Base-by-base conservation (phyloP, 1,284 basidiomycete species). In the Trichosporon faecale region DNA sequence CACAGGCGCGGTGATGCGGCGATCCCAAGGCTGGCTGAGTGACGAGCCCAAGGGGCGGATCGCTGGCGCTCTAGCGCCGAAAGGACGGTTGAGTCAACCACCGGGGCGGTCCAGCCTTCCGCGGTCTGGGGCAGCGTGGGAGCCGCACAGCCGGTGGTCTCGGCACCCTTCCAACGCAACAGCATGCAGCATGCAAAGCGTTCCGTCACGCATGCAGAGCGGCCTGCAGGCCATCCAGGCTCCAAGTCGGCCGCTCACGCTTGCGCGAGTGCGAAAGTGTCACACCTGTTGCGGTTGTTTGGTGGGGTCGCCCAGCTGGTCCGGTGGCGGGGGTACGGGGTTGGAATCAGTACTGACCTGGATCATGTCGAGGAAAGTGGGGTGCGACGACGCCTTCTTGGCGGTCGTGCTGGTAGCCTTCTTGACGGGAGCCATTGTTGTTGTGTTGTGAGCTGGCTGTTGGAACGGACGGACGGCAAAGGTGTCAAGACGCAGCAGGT, bases 361-460 rank as follows among this genome's bases (percentile, higher is more conserved):
- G 78, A 85, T 80, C 84, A 85, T 85, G 64, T 78, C 74, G 64
- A 83, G 77, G 79, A 83, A 85, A 49, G 82, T 79, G 63, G 83
- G 83, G 81, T 84, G 84, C n/a, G 78, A 37, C 31, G 80, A 49
- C 29, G 78, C 37, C 77, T 78, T 79, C 73, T 77, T 76, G 67
- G 73, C 68, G 40, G 76, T 37, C 67, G 77, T 76, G 57, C 57
- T 18, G 57, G 57, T n/a, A 61, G 57, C 57, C 57, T 61, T 61
- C 57, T 61, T 61, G 57, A 61, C 57, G 67, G 82, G 72, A 72
- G 76, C 78, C 81, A 82, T 83, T 74, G 76, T 79, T 60, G 68
- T 23, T 66, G 5, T 29, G 64, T 66, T 66, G 70, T 46, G 27
- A 16, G 23, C 6, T 35, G 35, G 63, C 61, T 67, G 65, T 63